Evolutionary conservation across 2,329 filamentous ascomycete species (phyloP), one percentile per base, ranked within the genome.

Genomic region (Pseudogymnoascus sp.): DNA sequence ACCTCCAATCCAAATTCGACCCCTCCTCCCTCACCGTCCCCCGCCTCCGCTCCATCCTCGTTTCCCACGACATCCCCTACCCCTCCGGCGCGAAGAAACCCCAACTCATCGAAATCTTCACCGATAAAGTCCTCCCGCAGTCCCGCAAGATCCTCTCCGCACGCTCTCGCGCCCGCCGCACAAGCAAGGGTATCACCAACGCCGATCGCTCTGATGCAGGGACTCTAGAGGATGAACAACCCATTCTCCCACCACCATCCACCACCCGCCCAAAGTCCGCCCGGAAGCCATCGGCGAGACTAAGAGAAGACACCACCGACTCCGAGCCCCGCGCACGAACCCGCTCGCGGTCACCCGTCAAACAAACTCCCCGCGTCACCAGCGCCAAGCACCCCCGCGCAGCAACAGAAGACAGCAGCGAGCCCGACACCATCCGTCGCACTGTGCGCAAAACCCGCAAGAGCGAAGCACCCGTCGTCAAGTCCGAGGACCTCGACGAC

Each of bases 1-100:
- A 97, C 74, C 86, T 97, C 33, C 86, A 92, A 72, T 83, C 90
- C 62, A 90, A 84, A 69, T 97, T 97, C 74, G 91, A 99, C 73
- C 86, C 94, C 19, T 82, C 83, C 72, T 85, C 83, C 66, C 84
- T 97, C 66, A 97, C 92, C 1, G 86, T 97, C 59, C 92, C 94
- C 28, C 89, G 89, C 52, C 80, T 99, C 69, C 90, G 94, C 70
- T 93, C 90, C 58, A 95, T 97, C 67, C 85, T 99, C 63, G 90
- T 97, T 70, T 89, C 86, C 67, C 91, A 99, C 77, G 89, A 92
- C 72, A 80, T 97, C 70, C 78, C 85, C 38, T 97, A 96, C 73
- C 88, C 92, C 4, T 87, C 91, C 0, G 92, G 87, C 4, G 92
- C 94, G 11, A 99, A 97, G 78, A 99, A 99, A 78, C 79, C 85